These are phyloP conservation scores for Sarocladium brachiariae DNA, from an alignment of 2,329 filamentous ascomycete species.

Conservation along the genomic window DNA sequence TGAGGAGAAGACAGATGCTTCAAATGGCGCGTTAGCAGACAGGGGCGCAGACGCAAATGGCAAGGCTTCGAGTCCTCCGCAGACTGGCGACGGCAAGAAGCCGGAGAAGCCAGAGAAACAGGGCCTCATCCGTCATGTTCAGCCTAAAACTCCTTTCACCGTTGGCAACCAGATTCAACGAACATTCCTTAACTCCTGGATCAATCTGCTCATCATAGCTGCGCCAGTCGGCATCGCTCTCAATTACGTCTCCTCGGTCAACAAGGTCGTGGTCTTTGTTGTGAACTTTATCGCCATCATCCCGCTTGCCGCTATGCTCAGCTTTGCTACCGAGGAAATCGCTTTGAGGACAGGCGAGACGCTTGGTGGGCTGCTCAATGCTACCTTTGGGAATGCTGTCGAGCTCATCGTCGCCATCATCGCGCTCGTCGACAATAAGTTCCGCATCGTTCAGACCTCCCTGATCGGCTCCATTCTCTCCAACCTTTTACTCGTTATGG, in stretches of 20 bases:
- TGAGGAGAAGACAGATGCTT: neutral
- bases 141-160: constrained; percentile 51
- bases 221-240: constrained; percentile 75
- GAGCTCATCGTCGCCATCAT: constrained; percentile 86
- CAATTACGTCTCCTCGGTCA: constrained; percentile 51
- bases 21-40: neutral
- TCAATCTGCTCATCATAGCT: constrained; percentile 74
- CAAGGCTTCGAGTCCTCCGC: neutral
- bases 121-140: constrained; percentile 36
- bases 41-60: neutral
- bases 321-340: constrained; percentile 86
- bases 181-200: constrained; percentile 75
- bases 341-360: constrained; percentile 77
- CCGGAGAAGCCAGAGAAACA: constrained; percentile 28
- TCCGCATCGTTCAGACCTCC: constrained; percentile 86
- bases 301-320: constrained; percentile 77
- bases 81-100: neutral
- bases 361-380: constrained; percentile 81
- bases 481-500: constrained; percentile 81
- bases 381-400: constrained; percentile 87
- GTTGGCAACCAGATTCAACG: constrained; percentile 61
- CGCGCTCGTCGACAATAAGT: constrained; percentile 65
- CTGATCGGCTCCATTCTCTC: constrained; percentile 88
- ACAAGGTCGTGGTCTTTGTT: constrained; percentile 64
- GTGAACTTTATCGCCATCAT: constrained; percentile 94